Percentiles rank a stretch among this genome's conserved stretches.
These are phyloP conservation scores for Plasmodium malariae DNA, from an alignment of 169 alveolate species.

Conservation along the genomic window DNA sequence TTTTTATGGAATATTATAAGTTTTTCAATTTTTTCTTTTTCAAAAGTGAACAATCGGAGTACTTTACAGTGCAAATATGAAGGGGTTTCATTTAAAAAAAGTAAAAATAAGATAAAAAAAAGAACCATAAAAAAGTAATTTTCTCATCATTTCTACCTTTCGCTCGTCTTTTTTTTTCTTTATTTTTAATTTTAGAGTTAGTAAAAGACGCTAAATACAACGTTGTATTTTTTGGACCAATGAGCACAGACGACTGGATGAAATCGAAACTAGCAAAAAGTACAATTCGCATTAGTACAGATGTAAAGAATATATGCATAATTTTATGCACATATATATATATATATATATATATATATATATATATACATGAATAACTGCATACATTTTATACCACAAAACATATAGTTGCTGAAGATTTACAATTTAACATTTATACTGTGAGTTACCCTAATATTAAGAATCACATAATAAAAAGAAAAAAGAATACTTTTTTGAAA, in stretches of 20 bases:
- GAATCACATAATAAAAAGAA: slow-evolving; percentile 19
- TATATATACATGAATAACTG: background rate
- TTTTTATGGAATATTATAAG: background rate
- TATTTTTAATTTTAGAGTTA: slow-evolving; percentile 24
- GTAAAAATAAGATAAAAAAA: slow-evolving; percentile 10
- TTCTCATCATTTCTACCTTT: background rate
- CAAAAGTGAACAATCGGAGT: slow-evolving; percentile 23
- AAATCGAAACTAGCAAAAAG: slow-evolving; percentile 35
- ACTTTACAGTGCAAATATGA: slow-evolving; percentile 35
- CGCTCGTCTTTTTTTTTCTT: slow-evolving; percentile 3
- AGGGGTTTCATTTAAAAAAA: slow-evolving; percentile 60
- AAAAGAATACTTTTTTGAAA: slow-evolving; percentile 41
- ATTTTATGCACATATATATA: slow-evolving; percentile 2
- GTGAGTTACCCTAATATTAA: slow-evolving; percentile 57
- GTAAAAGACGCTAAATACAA: slow-evolving; percentile 45
- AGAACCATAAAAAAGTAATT: background rate
- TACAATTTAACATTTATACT: slow-evolving; percentile 45
- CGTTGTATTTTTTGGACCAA: slow-evolving; percentile 69
- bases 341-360: background rate
- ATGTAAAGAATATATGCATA: too few species aligned
- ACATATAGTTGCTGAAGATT: slow-evolving; percentile 34
- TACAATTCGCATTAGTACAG: background rate
- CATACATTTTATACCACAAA: background rate
- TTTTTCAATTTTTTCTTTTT: slow-evolving; percentile 8
- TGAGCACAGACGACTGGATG: slow-evolving; percentile 73